phyloP scores from a whole-genome alignment of 352 stramenopile genomes.

The Pythium plurisporium region DNA sequence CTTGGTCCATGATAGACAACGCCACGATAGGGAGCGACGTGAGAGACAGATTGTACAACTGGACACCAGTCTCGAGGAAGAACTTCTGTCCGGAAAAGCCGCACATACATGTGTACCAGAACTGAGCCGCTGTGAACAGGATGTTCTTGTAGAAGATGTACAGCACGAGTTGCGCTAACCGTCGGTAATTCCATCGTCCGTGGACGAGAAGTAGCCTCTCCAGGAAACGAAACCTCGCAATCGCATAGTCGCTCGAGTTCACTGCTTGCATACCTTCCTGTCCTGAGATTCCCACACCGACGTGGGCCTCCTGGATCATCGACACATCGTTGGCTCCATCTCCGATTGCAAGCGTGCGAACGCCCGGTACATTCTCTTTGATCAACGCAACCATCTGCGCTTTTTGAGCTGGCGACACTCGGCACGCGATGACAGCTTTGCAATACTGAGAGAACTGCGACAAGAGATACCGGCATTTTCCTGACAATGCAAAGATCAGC shows the following conservation, averaged over 20 bases:
- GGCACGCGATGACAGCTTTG: conserved; percentile 86
- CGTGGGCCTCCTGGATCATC: conserved; percentile 99
- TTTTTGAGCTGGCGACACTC: conserved; percentile 88
- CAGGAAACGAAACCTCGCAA: conserved; percentile 81
- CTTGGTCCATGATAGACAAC: conserved; percentile 69
- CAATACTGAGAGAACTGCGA: conserved; percentile 67
- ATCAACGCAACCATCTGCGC: conserved; percentile 93
- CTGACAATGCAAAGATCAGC: conserved; percentile 36
- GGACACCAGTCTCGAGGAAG: conserved; percentile 71
- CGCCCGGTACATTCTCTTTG: conserved; percentile 67
- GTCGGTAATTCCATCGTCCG: conserved; percentile 94
- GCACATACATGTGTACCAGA: conserved; percentile 83
- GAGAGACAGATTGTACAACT: conserved; percentile 77
- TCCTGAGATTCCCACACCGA: conserved; percentile 97
- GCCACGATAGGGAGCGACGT: conserved; percentile 67
- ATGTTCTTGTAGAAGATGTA: conserved; percentile 99
- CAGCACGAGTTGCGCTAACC: conserved; percentile 93
- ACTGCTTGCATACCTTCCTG: conserved; percentile 94
- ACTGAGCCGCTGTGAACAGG: conserved; percentile 87
- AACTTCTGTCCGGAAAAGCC: conserved; percentile 88
- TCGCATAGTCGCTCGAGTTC: conserved; percentile 71
- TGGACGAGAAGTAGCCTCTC: conserved; percentile 70
- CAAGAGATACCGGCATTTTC: conserved; percentile 35
- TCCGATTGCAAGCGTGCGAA: conserved; percentile 94
- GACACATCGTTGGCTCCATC: conserved; percentile 99